Conservation (phyloP, 495 filamentous ascomycete genomes). For the Xylaria scruposa region DNA sequence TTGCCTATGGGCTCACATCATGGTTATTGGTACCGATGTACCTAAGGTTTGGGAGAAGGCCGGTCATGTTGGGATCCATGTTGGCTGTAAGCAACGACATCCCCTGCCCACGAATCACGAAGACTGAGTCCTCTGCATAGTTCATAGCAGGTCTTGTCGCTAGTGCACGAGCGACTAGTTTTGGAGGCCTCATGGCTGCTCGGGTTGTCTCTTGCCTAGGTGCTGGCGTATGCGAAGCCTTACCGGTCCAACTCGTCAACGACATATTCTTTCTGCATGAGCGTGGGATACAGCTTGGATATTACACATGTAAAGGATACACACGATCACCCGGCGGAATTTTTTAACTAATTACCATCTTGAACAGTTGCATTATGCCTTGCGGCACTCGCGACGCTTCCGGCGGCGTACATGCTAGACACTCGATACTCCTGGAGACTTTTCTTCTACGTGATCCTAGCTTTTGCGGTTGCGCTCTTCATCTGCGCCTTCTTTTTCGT, state of each 20-base stretch:
- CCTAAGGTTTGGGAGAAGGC: slow-evolving; percentile 62
- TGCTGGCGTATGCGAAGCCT: slow-evolving; percentile 65
- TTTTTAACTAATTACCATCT: background rate
- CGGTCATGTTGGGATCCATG: slow-evolving; percentile 61
- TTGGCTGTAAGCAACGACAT: slow-evolving; percentile 50
- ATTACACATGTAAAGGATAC: slow-evolving; percentile 58
- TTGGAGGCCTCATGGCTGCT: slow-evolving; percentile 59
- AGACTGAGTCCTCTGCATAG: slow-evolving; percentile 35
- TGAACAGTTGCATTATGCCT: slow-evolving; percentile 61
- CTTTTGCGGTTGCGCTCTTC: slow-evolving; percentile 62
- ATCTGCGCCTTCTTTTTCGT: slow-evolving; percentile 67
- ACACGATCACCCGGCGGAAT: background rate
- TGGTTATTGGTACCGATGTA: slow-evolving; percentile 66
- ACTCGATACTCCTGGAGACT: slow-evolving; percentile 45
- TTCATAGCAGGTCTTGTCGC: slow-evolving; percentile 64
- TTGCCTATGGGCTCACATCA: slow-evolving; percentile 66
- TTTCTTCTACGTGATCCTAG: slow-evolving; percentile 63
- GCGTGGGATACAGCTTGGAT: slow-evolving; percentile 62
- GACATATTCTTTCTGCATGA: slow-evolving; percentile 73
- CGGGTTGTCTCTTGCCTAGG: slow-evolving; percentile 63
- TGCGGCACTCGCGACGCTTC: slow-evolving; percentile 43
- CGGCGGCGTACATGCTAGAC: slow-evolving; percentile 51
- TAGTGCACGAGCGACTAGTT: slow-evolving; percentile 59
- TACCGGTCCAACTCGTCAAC: slow-evolving; percentile 69
- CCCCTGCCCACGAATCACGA: background rate